These are phyloP conservation scores for Calocera cornea DNA, from an alignment of 768 basidiomycete genomes.

Conservation along the genomic window DNA sequence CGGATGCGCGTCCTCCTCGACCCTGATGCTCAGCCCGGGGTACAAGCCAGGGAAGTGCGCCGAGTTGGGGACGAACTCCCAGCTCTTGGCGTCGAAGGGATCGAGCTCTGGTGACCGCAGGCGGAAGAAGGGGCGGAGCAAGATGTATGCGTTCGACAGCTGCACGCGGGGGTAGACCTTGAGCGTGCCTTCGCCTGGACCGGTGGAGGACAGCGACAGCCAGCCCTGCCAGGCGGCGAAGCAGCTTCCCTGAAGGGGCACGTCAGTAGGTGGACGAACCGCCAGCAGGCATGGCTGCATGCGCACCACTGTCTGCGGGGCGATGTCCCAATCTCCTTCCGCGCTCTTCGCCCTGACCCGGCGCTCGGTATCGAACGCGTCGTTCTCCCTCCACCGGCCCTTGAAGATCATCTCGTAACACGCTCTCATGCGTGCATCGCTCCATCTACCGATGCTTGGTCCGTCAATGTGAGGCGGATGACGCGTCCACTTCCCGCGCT, in stretches of 20 bases:
- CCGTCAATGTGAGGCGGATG: slow-evolving; percentile 19
- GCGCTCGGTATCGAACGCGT: slow-evolving; percentile 17
- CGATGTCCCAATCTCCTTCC: background rate
- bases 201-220: slow-evolving; percentile 53
- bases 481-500: slow-evolving; percentile 38
- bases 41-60: background rate
- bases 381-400: slow-evolving; percentile 15
- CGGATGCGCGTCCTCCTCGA: background rate
- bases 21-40: background rate
- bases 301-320: background rate
- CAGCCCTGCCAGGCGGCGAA: slow-evolving; percentile 59
- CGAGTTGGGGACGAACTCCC: slow-evolving; percentile 35
- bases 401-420: slow-evolving; percentile 17
- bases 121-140: slow-evolving; percentile 65
- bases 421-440: slow-evolving; percentile 15
- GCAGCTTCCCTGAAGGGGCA: slow-evolving; percentile 15
- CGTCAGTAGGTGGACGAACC: slow-evolving; percentile 6
- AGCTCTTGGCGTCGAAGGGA: slow-evolving; percentile 38
- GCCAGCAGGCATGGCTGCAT: background rate
- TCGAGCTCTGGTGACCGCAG: slow-evolving; percentile 25
- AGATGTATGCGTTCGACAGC: slow-evolving; percentile 55
- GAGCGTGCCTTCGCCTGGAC: slow-evolving; percentile 44
- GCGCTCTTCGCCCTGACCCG: slow-evolving; percentile 14
- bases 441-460: slow-evolving; percentile 18
- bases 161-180: slow-evolving; percentile 50